Conservation (phyloP, 768 basidiomycete genomes). For the Chalciporus piperatus region DNA sequence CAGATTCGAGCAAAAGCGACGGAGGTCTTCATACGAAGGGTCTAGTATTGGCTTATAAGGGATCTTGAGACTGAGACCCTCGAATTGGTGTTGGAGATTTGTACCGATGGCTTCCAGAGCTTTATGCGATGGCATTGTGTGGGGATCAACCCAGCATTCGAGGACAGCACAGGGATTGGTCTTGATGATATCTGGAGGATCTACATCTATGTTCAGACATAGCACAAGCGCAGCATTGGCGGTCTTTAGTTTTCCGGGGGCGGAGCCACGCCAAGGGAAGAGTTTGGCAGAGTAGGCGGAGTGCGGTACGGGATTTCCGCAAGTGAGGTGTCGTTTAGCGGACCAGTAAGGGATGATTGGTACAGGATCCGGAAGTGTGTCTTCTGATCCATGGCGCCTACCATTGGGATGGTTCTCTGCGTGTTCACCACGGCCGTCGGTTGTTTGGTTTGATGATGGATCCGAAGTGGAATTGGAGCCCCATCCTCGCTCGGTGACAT, state of each 20-base stretch:
- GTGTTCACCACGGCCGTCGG: slow-evolving; percentile 26
- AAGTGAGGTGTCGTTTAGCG: slow-evolving; percentile 86
- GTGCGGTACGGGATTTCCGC: slow-evolving; percentile 77
- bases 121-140: slow-evolving; percentile 86
- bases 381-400: slow-evolving; percentile 43
- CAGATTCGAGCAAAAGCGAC: slow-evolving; percentile 77
- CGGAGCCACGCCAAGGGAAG: slow-evolving; percentile 75
- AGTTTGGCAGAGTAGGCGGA: slow-evolving; percentile 64
- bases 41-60: slow-evolving; percentile 93
- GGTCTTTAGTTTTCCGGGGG: slow-evolving; percentile 87
- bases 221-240: slow-evolving; percentile 84
- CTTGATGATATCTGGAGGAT: slow-evolving; percentile 97
- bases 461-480: slow-evolving; percentile 48
- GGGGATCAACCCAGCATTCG: slow-evolving; percentile 98
- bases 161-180: slow-evolving; percentile 93
- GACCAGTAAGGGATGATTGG: slow-evolving; percentile 81
- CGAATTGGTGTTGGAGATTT: slow-evolving; percentile 93
- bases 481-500: slow-evolving; percentile 52
- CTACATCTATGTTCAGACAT: slow-evolving; percentile 96
- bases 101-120: slow-evolving; percentile 92
- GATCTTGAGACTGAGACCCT: slow-evolving; percentile 91
- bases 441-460: slow-evolving; percentile 42
- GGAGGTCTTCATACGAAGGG: slow-evolving; percentile 91
- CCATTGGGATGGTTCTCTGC: slow-evolving; percentile 34
- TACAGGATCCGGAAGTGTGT: slow-evolving; percentile 43